Conservation (phyloP, 768 basidiomycete species). For the Pisolithus microcarpus region DNA sequence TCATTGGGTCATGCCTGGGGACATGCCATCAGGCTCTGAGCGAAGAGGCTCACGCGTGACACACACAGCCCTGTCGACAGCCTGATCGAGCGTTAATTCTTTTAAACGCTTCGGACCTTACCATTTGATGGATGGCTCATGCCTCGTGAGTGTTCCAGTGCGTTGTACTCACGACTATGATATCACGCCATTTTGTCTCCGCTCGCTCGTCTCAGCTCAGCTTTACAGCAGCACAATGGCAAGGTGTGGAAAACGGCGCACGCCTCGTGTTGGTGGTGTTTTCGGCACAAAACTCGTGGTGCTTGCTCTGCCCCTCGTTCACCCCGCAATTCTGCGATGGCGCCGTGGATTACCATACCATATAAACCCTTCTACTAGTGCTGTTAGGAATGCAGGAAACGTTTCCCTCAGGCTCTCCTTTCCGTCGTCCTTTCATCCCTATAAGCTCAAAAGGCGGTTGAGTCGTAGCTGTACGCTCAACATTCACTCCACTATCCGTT, state of each 20-base stretch:
- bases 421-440: not conserved
- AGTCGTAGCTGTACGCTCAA: too few species aligned
- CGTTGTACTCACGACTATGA: not conserved
- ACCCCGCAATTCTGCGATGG: conserved; percentile 19
- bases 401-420: not conserved
- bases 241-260: not conserved
- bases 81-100: conserved; percentile 17
- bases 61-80: conserved; percentile 21
- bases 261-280: not conserved
- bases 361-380: not conserved
- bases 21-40: conserved; percentile 15
- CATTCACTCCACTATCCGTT: not conserved
- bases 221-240: not conserved
- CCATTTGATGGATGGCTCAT: conserved; percentile 7
- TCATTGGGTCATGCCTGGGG: conserved; percentile 1
- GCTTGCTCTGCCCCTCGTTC: conserved; percentile 27
- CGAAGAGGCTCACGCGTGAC: conserved; percentile 15
- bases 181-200: not conserved
- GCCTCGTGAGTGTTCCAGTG: conserved; percentile 14
- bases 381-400: not conserved
- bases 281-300: conserved; percentile 15
- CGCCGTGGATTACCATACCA: conserved; percentile 11
- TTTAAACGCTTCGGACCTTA: conserved; percentile 23
- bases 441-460: not conserved
- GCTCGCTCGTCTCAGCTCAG: not conserved